These are phyloP conservation scores for Silene coronaria DNA, from an alignment of 179 eudicot species.

Conservation along the genomic window DNA sequence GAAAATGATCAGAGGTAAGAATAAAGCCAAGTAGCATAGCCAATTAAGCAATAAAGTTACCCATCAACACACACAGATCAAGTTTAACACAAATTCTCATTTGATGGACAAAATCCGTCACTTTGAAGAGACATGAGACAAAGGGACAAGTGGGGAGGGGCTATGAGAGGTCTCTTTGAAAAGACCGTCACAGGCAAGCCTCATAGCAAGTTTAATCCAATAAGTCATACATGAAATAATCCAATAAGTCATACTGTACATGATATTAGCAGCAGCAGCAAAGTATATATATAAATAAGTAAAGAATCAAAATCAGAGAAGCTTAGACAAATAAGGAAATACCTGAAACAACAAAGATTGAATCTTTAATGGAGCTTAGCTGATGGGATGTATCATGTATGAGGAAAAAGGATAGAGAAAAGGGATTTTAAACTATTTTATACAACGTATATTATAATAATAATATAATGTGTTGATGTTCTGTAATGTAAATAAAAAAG, in stretches of 20 bases:
- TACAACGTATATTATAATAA: too few relatives aligned
- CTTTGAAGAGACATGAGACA: too few relatives aligned
- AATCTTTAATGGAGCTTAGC: neutral
- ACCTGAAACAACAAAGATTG: neutral
- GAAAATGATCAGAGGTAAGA: neutral
- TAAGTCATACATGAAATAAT: neutral
- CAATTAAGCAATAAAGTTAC: neutral
- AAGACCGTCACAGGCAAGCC: too few relatives aligned
- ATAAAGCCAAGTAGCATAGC: neutral
- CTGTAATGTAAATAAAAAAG: neutral
- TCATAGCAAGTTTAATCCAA: neutral
- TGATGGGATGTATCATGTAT: neutral
- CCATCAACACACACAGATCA: neutral
- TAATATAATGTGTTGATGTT: neutral
- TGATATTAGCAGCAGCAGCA: neutral
- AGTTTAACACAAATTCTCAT: too few relatives aligned
- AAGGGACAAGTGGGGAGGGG: too few relatives aligned
- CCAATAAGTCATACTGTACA: neutral
- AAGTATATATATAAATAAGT: neutral
- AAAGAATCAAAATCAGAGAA: neutral
- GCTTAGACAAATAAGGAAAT: neutral
- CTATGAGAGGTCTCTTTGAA: too few relatives aligned
- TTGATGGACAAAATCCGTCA: too few relatives aligned
- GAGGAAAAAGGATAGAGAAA: neutral
- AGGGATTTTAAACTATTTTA: neutral